A percentile compares a stretch with the other conserved stretches of the same genome.
Evolutionary conservation across 768 basidiomycete species (phyloP).

Genomic region (Mycena venus): DNA sequence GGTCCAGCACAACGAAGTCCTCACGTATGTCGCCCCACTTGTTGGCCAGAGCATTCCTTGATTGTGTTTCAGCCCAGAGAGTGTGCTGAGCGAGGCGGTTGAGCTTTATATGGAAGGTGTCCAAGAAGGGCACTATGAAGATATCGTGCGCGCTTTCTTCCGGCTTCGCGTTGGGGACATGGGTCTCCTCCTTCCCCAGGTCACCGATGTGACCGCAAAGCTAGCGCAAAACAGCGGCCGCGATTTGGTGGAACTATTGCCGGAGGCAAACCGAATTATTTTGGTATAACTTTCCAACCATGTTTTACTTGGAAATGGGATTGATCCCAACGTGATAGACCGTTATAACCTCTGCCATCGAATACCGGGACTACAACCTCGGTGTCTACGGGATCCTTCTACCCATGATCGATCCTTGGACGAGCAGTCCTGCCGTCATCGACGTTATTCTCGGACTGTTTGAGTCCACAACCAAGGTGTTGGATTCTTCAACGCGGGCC

Average conservation of each 20-base stretch:
- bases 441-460: conserved; percentile 82
- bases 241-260: conserved; percentile 60
- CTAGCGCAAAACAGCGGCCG: conserved; percentile 59
- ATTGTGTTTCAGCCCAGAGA: conserved; percentile 51
- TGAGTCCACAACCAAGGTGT: conserved; percentile 66
- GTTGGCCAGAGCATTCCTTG: background rate
- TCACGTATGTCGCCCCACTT: conserved; percentile 61
- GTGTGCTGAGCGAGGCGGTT: conserved; percentile 80
- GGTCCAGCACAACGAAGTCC: conserved; percentile 77
- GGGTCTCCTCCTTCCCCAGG: conserved; percentile 74
- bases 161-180: conserved; percentile 75
- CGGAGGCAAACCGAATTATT: conserved; percentile 78
- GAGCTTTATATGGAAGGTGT: conserved; percentile 74
- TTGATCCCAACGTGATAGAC: conserved; percentile 58
- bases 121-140: conserved; percentile 72
- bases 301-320: conserved; percentile 5
- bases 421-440: conserved; percentile 76
- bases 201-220: conserved; percentile 62
- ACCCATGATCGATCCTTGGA: conserved; percentile 86
- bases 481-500: conserved; percentile 54
- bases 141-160: conserved; percentile 89
- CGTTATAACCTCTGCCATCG: conserved; percentile 77
- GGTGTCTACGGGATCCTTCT: conserved; percentile 83
- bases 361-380: conserved; percentile 80
- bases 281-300: conserved; percentile 62